Percentiles rank a stretch among this genome's conserved stretches.
Conservation (phyloP, 208 protist species). For the Trypanosoma cruzi region DNA sequence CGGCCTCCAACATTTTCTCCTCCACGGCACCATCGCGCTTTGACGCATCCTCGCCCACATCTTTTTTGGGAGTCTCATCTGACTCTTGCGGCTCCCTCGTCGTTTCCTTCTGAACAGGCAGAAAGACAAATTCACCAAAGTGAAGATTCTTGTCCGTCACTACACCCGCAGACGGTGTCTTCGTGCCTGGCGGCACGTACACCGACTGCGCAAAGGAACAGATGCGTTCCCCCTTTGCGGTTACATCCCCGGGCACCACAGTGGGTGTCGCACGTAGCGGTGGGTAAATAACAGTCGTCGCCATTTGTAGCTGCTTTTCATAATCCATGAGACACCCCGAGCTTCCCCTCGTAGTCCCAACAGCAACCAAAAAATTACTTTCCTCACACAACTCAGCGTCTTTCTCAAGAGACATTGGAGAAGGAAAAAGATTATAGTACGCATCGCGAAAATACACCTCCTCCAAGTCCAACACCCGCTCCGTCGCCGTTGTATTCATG, state of each 20-base stretch:
- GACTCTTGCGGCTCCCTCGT: neutral
- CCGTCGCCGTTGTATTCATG: neutral
- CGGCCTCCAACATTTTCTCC: neutral
- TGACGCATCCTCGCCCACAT: neutral
- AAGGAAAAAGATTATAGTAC: constrained; percentile 44
- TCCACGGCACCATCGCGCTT: neutral
- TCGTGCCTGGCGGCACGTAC: constrained; percentile 43
- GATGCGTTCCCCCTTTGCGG: constrained; percentile 16
- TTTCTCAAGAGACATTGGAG: constrained; percentile 4
- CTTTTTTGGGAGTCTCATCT: neutral
- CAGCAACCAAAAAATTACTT: neutral
- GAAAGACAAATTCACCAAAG: constrained; percentile 68
- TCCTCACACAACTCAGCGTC: neutral
- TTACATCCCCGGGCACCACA: neutral
- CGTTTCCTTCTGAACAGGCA: constrained; percentile 16
- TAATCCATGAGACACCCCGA: neutral
- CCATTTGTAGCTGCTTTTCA: constrained; percentile 17
- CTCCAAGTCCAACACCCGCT: constrained; percentile 32
- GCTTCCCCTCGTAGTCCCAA: neutral
- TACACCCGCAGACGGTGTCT: constrained; percentile 63
- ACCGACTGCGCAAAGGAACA: constrained; percentile 36
- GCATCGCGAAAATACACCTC: constrained; percentile 57
- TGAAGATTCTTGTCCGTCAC: constrained; percentile 78
- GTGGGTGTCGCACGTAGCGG: constrained; percentile 16
- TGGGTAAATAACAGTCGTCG: constrained; percentile 18